Conservation (phyloP, 441 rosid species). For the Jatropha podagrica region DNA sequence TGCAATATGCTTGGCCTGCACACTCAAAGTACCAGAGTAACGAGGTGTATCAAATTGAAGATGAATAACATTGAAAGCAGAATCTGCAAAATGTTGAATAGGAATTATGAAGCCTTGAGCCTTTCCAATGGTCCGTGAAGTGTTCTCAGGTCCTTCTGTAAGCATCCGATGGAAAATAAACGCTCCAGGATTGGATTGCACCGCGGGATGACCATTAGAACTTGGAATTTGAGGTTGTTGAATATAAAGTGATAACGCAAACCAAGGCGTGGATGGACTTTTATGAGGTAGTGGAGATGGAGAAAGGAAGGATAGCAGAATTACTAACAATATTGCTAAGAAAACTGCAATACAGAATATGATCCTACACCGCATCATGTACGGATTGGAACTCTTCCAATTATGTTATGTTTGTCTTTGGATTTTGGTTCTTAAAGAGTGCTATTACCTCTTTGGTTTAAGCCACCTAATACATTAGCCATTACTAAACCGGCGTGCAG, state of each 20-base stretch:
- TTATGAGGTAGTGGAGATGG: conserved; percentile 55
- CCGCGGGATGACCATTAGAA: conserved; percentile 19
- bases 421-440: background rate
- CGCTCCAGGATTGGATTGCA: conserved; percentile 36
- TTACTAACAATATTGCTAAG: conserved; percentile 45
- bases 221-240: conserved; percentile 45
- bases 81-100: conserved; percentile 50
- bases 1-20: conserved; percentile 49
- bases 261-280: conserved; percentile 37
- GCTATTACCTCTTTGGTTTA: conserved; percentile 17
- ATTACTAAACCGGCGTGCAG: background rate
- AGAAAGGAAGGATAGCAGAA: conserved; percentile 59
- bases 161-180: conserved; percentile 59
- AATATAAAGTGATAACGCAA: conserved; percentile 66
- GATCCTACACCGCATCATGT: conserved; percentile 57
- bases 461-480: conserved; percentile 36
- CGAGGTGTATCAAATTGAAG: conserved; percentile 57
- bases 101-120: conserved; percentile 86
- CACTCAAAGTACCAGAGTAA: conserved; percentile 59
- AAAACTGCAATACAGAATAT: conserved; percentile 52
- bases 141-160: conserved; percentile 68
- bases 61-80: conserved; percentile 64
- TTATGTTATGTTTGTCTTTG: background rate
- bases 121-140: conserved; percentile 60
- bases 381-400: background rate